These are phyloP conservation scores for Vitis labrusca DNA, from an alignment of 164 flowering plant genomes.

Conservation along the genomic window DNA sequence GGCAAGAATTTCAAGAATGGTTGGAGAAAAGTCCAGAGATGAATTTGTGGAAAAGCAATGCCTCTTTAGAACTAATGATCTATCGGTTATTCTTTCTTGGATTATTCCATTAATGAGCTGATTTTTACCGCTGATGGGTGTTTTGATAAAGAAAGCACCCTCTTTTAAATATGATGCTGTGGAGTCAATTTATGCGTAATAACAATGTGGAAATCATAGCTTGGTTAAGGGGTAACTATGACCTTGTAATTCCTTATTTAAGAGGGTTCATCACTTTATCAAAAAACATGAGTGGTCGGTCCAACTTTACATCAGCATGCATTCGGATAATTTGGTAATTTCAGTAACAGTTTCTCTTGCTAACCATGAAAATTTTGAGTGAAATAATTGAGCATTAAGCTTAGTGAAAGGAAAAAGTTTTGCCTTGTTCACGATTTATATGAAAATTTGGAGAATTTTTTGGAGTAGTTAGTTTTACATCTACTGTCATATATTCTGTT, in stretches of 20 bases:
- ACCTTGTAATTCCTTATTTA: neutral
- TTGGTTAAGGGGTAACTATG: neutral
- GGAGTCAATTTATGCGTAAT: neutral
- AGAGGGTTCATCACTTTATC: neutral
- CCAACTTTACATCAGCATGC: neutral
- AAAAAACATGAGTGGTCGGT: neutral
- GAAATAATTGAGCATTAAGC: too few relatives aligned
- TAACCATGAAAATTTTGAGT: too few relatives aligned
- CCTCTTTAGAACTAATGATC: too few relatives aligned
- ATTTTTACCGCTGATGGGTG: too few relatives aligned
- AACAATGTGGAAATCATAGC: neutral
- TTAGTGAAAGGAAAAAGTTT: too few relatives aligned
- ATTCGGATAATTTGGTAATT: too few relatives aligned
- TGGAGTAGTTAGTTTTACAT: neutral
- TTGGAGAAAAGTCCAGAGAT: neutral
- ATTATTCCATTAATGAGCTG: too few relatives aligned
- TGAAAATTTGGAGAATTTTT: neutral
- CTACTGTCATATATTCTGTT: slow-evolving; percentile 10
- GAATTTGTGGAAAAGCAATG: neutral
- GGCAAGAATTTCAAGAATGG: neutral
- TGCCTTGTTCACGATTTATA: neutral
- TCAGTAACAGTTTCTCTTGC: too few relatives aligned
- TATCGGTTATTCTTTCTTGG: too few relatives aligned
- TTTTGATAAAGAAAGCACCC: too few relatives aligned
- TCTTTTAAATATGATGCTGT: neutral